Evolutionary conservation across 495 filamentous ascomycete species (phyloP), one percentile per base, ranked within the genome.

Genomic region (Barbatosphaeria neglecta): DNA sequence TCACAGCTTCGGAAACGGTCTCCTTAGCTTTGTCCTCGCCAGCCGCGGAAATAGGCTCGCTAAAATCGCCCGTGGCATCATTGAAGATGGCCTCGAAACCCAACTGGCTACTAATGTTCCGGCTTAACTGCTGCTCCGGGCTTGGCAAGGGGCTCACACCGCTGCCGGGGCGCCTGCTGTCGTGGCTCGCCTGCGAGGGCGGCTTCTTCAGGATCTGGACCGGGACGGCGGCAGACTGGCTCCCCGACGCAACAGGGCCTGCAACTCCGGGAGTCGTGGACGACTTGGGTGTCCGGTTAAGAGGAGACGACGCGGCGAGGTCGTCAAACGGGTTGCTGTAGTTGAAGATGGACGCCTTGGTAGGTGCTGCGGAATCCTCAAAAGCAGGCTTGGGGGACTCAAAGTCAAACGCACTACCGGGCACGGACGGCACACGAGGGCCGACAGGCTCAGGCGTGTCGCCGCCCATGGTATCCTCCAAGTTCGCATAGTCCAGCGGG

Each of bases 1-100:
- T 76, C 23, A 90, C 70, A 13, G 86, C 84, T 9, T 85, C 76
- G 24, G 82, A 69, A 5, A 93, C 84, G 25, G 77, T 85, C 59
- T 84, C 80, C 23, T 70, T 76, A 37, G 46, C 16, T 22, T 51
- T 37, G 19, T 47, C 49, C 16, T 43, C 47, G 37, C 37, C 33
- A 6, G 47, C 27, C 28, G 51, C 53, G 2, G 54, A 50, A 6
- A 48, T 22, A 5, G 56, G 56, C 31, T 58, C 53, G 16, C 49
- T 40, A 42, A 18, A 42, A 22, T 37, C 35, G 33, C 33, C 41
- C 3, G 41, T 18, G 4, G 47, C 37, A 16, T 46, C 46, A 18
- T 51, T 25, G 37, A 46, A 46, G 27, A 27, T 39, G 2, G 57
- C 50, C 13, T 55, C 55, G 31, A 56, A 46, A 0, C 54, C 55